Evolutionary conservation across 2,329 filamentous ascomycete genomes (phyloP), one percentile per base, ranked within the genome.

Genomic region (Hypoxylon sp.): DNA sequence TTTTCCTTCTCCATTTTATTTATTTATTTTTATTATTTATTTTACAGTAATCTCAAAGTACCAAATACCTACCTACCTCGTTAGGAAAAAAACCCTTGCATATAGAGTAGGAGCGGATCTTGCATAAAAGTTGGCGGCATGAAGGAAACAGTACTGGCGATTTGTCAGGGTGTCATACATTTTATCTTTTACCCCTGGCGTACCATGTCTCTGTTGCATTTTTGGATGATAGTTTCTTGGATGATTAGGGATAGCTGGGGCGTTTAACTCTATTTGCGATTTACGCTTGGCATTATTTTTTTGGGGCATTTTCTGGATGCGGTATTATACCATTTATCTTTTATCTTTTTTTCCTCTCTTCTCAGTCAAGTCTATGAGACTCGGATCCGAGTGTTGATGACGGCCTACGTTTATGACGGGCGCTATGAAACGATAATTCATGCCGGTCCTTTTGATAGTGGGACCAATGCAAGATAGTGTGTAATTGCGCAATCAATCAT

Each of bases 251-350:
- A 51, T 29, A 63, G 57, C 60, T 50, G 24, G 52, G 66, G 62
- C 58, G 62, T 66, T 58, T 24, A 55, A 37, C 37, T 39, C 31
- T 68, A 22, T 50, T 59, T 56, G 50, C 53, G 48, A 31, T 33
- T 58, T 42, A 29, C n/a, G 42, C 47, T 62, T 54, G 42, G 52
- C 61, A 61, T 63, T 19, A 37, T 46, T 31, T 42, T 47, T 65
- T 67, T n/a, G n/a, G n/a, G 55, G 69, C 69, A 71, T 71, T 71
- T 71, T 67, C 67, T 46, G 66, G 69, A 67, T 64, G 54, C 63
- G 64, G 69, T 67, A 67, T 71, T 44, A 71, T 71, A 71, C 60
- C 69, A 67, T 52, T 52, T 57, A 51, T 42, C 46, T 60, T 65
- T 51, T 58, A 37, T 58, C 19, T 22, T 22, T 22, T 22, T 46